Percentiles rank a stretch among this genome's conserved stretches.
These are phyloP conservation scores for Ceratobasidium theobromae DNA, from an alignment of 1,284 basidiomycete genomes.

Conservation along the genomic window DNA sequence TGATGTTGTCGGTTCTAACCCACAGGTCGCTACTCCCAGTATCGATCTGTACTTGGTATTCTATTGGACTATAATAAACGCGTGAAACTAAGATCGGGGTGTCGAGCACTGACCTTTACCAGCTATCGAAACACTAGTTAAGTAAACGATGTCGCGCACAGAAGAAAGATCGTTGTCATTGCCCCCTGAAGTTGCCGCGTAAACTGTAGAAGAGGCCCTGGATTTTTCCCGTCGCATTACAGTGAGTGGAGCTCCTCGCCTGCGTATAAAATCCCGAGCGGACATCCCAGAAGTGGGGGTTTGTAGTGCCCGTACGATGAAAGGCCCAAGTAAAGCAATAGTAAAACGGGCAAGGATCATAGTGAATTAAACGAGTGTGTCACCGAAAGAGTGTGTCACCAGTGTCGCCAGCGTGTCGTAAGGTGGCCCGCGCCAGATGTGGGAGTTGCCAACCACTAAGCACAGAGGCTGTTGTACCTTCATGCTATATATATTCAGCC, in stretches of 20 bases:
- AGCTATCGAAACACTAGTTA: slow-evolving; percentile 32
- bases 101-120: slow-evolving; percentile 26
- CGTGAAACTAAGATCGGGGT: not conserved
- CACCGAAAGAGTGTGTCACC: too few relatives aligned
- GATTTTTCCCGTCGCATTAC: not conserved
- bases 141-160: slow-evolving; percentile 34
- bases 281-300: slow-evolving; percentile 1
- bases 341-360: slow-evolving; percentile 8
- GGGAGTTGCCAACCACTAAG: not conserved
- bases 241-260: not conserved
- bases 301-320: not conserved
- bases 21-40: slow-evolving; percentile 81
- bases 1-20: slow-evolving; percentile 46
- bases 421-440: not conserved
- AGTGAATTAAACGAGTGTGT: not conserved
- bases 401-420: too few relatives aligned
- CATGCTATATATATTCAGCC: too few relatives aligned
- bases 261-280: not conserved
- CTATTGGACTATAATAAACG: not conserved
- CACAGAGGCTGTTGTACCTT: too few relatives aligned
- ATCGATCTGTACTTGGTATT: slow-evolving; percentile 70
- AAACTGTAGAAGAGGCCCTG: not conserved
- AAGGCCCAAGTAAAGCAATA: not conserved
- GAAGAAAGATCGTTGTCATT: slow-evolving; percentile 5
- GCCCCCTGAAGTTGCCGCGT: not conserved